phyloP scores from a whole-genome alignment of 805 yeast genomes.

The Maudiozyma barnettii region DNA sequence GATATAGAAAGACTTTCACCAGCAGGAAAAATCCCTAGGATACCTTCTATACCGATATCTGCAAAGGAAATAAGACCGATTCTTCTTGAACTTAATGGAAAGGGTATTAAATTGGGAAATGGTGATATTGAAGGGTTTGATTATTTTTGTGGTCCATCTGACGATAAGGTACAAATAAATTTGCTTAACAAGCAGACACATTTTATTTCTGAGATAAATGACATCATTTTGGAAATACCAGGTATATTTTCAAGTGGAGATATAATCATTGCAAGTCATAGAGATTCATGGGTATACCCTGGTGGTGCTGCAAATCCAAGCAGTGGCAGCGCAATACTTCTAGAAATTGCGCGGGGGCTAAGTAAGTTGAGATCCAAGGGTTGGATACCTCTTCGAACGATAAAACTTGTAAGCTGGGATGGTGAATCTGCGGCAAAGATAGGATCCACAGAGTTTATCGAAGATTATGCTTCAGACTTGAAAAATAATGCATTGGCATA shows the following conservation, averaged over 20 bases:
- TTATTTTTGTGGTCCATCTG: constrained; percentile 41
- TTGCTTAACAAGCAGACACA: constrained; percentile 37
- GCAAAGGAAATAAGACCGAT: constrained; percentile 35
- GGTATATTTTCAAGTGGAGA: constrained; percentile 46
- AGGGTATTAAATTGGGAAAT: constrained; percentile 31
- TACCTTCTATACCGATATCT: constrained; percentile 47
- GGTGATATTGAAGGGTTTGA: constrained; percentile 36
- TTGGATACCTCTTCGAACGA: constrained; percentile 67
- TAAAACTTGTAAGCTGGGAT: constrained; percentile 70
- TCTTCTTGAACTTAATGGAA: constrained; percentile 30
- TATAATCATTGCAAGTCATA: constrained; percentile 44
- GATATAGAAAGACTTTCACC: constrained; percentile 35
- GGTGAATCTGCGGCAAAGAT: constrained; percentile 65
- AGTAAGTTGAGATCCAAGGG: constrained; percentile 37
- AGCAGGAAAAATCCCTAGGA: constrained; percentile 36
- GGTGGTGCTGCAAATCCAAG: constrained; percentile 46
- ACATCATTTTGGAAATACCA: constrained; percentile 45
- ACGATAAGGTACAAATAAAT: constrained; percentile 22
- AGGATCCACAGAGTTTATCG: constrained; percentile 76
- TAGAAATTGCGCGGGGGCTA: constrained; percentile 47
- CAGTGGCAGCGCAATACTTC: constrained; percentile 39
- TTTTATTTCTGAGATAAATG: constrained; percentile 36
- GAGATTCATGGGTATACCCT: constrained; percentile 39
- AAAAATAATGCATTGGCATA: constrained; percentile 46
- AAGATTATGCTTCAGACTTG: constrained; percentile 40